Conservation (phyloP, 164 flowering plant genomes). For the Magnolia sinica region DNA sequence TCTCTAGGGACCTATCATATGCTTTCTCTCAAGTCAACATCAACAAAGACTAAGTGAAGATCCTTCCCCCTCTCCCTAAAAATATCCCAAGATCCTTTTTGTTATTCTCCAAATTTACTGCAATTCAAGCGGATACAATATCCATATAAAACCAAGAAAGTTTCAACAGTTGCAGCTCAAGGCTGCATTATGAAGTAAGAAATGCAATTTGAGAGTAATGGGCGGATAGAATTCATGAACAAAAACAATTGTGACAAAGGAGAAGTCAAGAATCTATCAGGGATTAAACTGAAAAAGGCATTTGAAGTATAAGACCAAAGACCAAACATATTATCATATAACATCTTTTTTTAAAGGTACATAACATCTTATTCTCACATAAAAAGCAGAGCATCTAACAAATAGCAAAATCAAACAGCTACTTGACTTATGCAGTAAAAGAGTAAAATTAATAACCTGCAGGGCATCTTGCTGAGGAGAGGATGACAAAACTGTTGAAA, state of each 20-base stretch:
- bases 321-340: not conserved
- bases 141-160: too few relatives aligned
- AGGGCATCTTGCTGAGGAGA: conserved; percentile 89
- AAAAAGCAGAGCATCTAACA: too few relatives aligned
- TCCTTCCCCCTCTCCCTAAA: too few relatives aligned
- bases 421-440: too few relatives aligned
- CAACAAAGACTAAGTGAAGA: too few relatives aligned
- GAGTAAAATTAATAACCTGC: conserved; percentile 40
- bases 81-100: too few relatives aligned
- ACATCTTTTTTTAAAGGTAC: not conserved
- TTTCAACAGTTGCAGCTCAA: not conserved
- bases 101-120: too few relatives aligned
- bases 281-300: not conserved
- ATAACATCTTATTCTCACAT: too few relatives aligned
- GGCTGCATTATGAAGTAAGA: not conserved
- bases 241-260: not conserved
- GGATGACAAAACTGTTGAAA: conserved; percentile 83
- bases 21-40: too few relatives aligned
- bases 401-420: too few relatives aligned
- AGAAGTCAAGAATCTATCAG: not conserved
- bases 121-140: too few relatives aligned
- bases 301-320: not conserved
- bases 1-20: too few relatives aligned
- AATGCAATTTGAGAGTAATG: not conserved
- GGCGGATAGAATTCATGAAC: not conserved